A percentile compares a stretch with the other conserved stretches of the same genome.
These are phyloP conservation scores for Alternaria ventricosa DNA, from an alignment of 2,329 filamentous ascomycete species.

Conservation along the genomic window DNA sequence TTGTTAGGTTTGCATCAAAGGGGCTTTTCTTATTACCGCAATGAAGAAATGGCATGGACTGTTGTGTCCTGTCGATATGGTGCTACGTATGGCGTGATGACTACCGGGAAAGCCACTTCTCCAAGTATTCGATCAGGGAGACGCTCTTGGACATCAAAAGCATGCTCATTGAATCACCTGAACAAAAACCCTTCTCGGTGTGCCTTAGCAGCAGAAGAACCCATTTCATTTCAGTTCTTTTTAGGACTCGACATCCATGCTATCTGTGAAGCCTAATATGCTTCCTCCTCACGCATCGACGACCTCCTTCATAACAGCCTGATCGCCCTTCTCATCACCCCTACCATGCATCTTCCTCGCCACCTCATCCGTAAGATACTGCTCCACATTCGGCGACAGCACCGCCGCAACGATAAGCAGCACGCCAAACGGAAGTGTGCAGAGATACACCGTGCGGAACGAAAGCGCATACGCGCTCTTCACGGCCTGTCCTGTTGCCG, in stretches of 20 bases:
- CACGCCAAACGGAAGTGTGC: conserved; percentile 46
- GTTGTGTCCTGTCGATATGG: neutral
- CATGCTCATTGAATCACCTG: neutral
- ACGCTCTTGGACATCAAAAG: neutral
- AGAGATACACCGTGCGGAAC: conserved; percentile 56
- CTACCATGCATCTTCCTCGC: conserved; percentile 52
- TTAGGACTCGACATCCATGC: neutral
- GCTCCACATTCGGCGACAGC: conserved; percentile 53
- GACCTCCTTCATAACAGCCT: conserved; percentile 21
- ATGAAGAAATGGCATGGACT: neutral
- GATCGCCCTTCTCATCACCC: conserved; percentile 15
- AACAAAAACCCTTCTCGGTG: neutral
- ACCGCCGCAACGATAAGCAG: conserved; percentile 48
- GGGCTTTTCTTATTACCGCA: neutral
- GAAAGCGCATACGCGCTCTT: conserved; percentile 53
- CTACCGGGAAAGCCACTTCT: neutral
- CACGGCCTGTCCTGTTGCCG: conserved; percentile 42
- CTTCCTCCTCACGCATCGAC: conserved; percentile 7
- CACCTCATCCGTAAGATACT: conserved; percentile 53
- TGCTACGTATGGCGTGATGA: neutral
- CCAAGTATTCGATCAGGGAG: neutral
- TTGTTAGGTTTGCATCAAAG: neutral
- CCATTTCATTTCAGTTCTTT: neutral
- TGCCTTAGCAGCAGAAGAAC: neutral
- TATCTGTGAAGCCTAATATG: fast-evolving